Base-by-base conservation (phyloP, 805 yeast genomes). In the Saccharomyces eubayanus region DNA sequence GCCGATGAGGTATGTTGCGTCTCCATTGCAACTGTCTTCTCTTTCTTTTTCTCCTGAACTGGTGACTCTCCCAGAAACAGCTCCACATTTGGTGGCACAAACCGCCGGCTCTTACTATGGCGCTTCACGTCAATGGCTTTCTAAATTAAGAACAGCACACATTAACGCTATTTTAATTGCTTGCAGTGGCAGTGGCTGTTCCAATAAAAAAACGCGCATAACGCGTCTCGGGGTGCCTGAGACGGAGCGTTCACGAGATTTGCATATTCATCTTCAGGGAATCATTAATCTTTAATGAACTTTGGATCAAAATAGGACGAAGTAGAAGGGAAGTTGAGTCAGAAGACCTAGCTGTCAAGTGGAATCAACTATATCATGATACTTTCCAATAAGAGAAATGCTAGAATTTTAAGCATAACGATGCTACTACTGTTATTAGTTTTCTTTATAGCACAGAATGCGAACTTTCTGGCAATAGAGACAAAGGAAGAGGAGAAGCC, bases 391-490 rank as follows among this genome's bases (percentile, higher is more conserved):
- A 67, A 66, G 57, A 62, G 65, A 51, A 68, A 64, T 50, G 49
- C 65, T 43, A 62, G 72, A 51, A 58, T 64, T 11, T 43, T 64
- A 14, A 53, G 62, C 30, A 58, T 65, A 27, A 65, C 71, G 1
- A 59, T 62, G 10, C 47, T 62, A 40, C 53, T 65, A 12, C 48
- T 67, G 28, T 31, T 64, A n/a, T 30, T 68, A 40, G 60, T 66
- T 10, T 63, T 62, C 53, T 62, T 65, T 49, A 60, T 68, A 21
- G 55, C 59, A 8, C 66, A 63, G n/a, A 62, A 59, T 52, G 64
- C 67, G 1, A 58, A 55, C 41, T 55, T 36, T 9, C 6, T 36
- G 43, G 20, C 43, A 16, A 6, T 36, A 36, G 43, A 36, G 43
- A 36, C 24, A 16, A 36, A 36, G 20, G 43, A 16, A 24, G 16